Evolutionary conservation across 768 basidiomycete genomes (phyloP).

Genomic region (Mycena leptocephala): DNA sequence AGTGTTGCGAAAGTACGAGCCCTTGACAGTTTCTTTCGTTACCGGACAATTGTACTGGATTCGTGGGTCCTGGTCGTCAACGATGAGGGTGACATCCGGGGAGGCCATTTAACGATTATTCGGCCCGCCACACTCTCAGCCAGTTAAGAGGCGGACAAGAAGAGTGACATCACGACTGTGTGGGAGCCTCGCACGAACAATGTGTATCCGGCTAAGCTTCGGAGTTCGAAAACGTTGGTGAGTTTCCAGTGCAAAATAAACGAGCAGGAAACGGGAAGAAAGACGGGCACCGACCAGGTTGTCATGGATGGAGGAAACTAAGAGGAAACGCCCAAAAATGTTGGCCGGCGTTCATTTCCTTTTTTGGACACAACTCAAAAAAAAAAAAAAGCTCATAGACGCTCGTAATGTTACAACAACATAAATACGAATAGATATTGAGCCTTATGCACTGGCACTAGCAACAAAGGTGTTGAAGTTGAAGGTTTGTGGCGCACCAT

Average conservation of each 20-base stretch:
- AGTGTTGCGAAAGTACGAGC: slow-evolving; percentile 57
- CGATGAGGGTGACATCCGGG: slow-evolving; percentile 44
- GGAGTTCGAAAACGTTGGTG: background rate
- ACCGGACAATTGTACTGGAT: slow-evolving; percentile 57
- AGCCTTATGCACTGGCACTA: slow-evolving; percentile 20
- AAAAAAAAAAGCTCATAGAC: too few species aligned
- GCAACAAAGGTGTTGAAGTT: slow-evolving; percentile 85
- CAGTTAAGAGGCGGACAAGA: background rate
- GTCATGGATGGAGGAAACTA: too few species aligned
- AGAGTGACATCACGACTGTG: slow-evolving; percentile 25
- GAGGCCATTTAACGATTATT: slow-evolving; percentile 15
- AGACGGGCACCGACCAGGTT: too few species aligned
- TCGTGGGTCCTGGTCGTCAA: slow-evolving; percentile 57
- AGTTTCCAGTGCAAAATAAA: too few species aligned
- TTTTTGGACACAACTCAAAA: too few species aligned
- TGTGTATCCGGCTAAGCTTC: background rate
- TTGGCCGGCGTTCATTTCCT: too few species aligned
- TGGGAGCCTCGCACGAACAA: background rate
- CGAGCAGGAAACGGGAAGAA: too few species aligned
- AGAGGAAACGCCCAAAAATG: too few species aligned
- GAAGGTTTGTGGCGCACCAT: slow-evolving; percentile 68
- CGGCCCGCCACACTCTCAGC: background rate
- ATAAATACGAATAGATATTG: slow-evolving; percentile 26
- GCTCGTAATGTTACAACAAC: too few species aligned
- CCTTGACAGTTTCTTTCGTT: slow-evolving; percentile 49